A percentile compares a stretch with the other conserved stretches of the same genome.
phyloP scores from a whole-genome alignment of 148 eudicot species.

The Camellia granthamiana region DNA sequence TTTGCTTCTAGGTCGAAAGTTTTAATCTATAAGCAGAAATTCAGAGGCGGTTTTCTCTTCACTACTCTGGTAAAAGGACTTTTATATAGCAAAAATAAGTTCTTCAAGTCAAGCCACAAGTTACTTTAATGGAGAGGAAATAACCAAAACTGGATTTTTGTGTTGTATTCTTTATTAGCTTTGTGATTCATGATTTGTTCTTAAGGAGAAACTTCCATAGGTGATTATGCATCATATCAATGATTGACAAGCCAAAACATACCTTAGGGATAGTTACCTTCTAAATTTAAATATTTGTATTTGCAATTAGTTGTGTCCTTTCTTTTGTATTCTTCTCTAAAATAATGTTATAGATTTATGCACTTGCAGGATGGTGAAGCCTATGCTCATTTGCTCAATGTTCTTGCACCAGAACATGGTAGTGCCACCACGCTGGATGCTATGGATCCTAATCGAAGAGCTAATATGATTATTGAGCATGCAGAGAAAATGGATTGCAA shows the following conservation, averaged over 20 bases:
- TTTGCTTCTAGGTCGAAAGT: no score
- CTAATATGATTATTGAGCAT: conserved; percentile 71
- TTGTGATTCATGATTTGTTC: neutral
- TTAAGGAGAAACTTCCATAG: neutral
- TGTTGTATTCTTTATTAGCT: conserved; percentile 9
- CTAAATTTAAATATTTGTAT: neutral
- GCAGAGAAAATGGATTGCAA: conserved; percentile 80
- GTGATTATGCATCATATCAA: conserved; percentile 1
- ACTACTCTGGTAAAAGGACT: neutral
- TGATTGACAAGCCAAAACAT: neutral
- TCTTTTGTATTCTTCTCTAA: neutral
- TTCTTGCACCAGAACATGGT: conserved; percentile 81
- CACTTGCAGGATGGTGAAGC: conserved; percentile 79
- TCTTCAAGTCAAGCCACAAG: neutral
- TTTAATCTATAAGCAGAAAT: no score
- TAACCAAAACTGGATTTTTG: neutral
- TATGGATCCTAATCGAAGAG: conserved; percentile 68
- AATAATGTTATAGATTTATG: neutral
- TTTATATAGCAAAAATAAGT: neutral
- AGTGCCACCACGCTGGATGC: conserved; percentile 44
- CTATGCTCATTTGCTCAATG: conserved; percentile 84
- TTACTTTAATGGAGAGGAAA: neutral
- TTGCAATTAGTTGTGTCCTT: neutral
- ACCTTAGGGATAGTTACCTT: neutral
- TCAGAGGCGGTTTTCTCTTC: no score